A percentile compares a stretch with the other conserved stretches of the same genome.
Evolutionary conservation across 192 early-diverging fungal species (phyloP).

Genomic region (Thoreauomyces humboldtii): DNA sequence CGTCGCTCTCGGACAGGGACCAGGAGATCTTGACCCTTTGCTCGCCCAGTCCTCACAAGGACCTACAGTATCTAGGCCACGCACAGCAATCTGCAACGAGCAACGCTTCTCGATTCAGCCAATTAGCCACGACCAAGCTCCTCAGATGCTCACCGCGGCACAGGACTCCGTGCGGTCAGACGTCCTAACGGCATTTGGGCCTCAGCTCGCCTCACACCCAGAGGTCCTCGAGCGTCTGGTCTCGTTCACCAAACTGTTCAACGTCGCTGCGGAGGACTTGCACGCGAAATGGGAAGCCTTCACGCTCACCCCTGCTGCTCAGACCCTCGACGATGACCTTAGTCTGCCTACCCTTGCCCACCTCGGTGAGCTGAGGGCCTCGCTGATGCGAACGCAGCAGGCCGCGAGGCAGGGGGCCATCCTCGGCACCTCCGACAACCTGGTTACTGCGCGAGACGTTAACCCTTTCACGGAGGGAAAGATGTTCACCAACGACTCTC

Average conservation of each 20-base stretch:
- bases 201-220: conserved; percentile 10
- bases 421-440: conserved; percentile 15
- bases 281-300: conserved; percentile 49
- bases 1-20: too few relatives aligned
- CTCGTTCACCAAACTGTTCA: conserved; percentile 13
- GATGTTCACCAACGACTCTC: conserved; percentile 13
- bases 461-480: conserved; percentile 19
- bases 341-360: conserved; percentile 25
- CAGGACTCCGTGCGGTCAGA: conserved; percentile 7
- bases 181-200: conserved; percentile 22
- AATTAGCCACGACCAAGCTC: too few relatives aligned
- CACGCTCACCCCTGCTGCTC: conserved; percentile 19
- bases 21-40: too few relatives aligned
- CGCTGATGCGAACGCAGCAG: conserved; percentile 15
- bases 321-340: conserved; percentile 12
- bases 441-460: conserved; percentile 10
- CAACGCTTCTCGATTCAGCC: too few relatives aligned
- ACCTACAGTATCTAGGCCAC: too few relatives aligned
- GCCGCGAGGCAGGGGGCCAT: conserved; percentile 23
- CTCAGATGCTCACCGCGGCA: conserved; percentile 12
- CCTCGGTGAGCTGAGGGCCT: conserved; percentile 28
- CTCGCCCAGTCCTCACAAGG: too few relatives aligned
- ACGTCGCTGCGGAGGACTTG: conserved; percentile 40
- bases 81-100: too few relatives aligned
- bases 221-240: conserved; percentile 27